phyloP scores from a whole-genome alignment of 805 yeast genomes.

The Cyberlindnera japonica region DNA sequence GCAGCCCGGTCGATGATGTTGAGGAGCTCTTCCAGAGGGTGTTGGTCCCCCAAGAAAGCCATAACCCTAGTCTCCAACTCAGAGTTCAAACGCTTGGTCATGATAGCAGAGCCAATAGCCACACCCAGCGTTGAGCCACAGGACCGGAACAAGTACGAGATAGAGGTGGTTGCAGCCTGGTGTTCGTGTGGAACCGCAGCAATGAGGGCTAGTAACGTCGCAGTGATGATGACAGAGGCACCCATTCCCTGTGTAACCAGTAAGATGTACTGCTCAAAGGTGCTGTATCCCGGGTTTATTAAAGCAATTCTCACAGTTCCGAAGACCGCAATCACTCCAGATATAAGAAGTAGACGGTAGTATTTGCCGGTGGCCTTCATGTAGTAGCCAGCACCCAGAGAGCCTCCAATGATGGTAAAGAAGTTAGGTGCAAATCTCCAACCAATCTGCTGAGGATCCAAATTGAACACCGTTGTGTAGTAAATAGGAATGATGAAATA shows the following conservation, averaged over 20 bases:
- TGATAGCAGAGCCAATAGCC: constrained; percentile 60
- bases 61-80: constrained; percentile 31
- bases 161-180: constrained; percentile 66
- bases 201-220: constrained; percentile 62
- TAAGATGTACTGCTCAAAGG: constrained; percentile 42
- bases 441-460: constrained; percentile 57
- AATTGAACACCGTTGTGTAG: constrained; percentile 49
- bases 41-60: constrained; percentile 31
- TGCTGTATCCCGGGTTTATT: constrained; percentile 32
- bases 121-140: constrained; percentile 67
- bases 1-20: constrained; percentile 49
- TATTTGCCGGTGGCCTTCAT: constrained; percentile 65
- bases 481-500: constrained; percentile 61
- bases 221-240: constrained; percentile 56
- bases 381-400: constrained; percentile 59
- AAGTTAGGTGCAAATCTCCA: constrained; percentile 57
- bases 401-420: constrained; percentile 53
- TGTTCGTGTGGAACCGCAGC: constrained; percentile 66
- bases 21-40: constrained; percentile 35
- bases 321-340: constrained; percentile 39
- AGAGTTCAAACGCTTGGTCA: constrained; percentile 41
- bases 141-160: constrained; percentile 62
- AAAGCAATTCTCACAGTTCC: constrained; percentile 41
- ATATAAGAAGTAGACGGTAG: constrained; percentile 40
- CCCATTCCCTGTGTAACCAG: constrained; percentile 51